These are phyloP conservation scores for Cyberlindnera nakhonratchasimensis DNA, from an alignment of 805 yeast genomes.

Conservation along the genomic window DNA sequence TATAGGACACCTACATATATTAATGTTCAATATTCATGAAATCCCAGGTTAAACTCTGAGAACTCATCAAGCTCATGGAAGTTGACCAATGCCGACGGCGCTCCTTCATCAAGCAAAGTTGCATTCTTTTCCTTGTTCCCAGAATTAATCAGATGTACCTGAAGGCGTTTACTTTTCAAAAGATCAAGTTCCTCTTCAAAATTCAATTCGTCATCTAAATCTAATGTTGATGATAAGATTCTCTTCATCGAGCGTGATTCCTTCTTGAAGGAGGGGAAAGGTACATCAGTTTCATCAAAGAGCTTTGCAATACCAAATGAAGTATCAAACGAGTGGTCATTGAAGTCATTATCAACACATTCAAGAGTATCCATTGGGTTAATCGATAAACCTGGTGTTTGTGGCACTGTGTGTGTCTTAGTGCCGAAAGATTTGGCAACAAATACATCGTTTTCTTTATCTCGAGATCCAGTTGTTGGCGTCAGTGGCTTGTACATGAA, in stretches of 20 bases:
- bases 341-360: not conserved
- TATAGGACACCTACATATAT: too few species aligned
- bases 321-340: constrained; percentile 6
- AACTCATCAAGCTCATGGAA: constrained; percentile 9
- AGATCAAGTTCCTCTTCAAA: constrained; percentile 6
- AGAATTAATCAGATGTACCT: not conserved
- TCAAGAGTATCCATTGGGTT: not conserved
- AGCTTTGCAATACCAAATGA: constrained; percentile 11
- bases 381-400: not conserved
- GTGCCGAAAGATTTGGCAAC: not conserved
- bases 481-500: not conserved
- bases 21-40: not conserved
- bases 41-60: constrained; percentile 6
- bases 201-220: not conserved
- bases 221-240: not conserved
- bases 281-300: constrained; percentile 1
- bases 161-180: not conserved
- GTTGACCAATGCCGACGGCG: constrained; percentile 1
- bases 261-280: constrained; percentile 7
- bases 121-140: not conserved
- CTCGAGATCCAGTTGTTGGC: not conserved
- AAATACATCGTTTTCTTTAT: not conserved
- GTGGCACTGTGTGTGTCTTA: not conserved
- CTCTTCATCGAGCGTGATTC: not conserved
- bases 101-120: not conserved